Evolutionary conservation across 768 basidiomycete genomes (phyloP).

Genomic region (Tulasnella sp.): DNA sequence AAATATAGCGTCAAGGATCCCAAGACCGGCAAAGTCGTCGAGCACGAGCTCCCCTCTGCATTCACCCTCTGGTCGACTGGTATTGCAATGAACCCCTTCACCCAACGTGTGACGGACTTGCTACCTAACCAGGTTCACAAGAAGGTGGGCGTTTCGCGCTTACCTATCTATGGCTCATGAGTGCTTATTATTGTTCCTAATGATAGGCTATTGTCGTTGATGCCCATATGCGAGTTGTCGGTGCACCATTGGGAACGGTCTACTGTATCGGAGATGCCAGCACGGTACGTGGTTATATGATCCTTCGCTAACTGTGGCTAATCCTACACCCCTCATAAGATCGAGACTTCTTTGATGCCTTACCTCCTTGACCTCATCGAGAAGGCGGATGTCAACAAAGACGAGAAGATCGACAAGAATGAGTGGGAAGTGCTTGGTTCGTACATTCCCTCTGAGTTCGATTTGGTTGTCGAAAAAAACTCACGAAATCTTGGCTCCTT

Average conservation of each 20-base stretch:
- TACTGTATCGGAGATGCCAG: constrained; percentile 95
- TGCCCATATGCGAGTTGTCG: constrained; percentile 81
- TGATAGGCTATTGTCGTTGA: constrained; percentile 86
- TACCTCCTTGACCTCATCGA: constrained; percentile 88
- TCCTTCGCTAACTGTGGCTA: background rate
- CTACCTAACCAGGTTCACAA: constrained; percentile 57
- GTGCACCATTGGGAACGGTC: constrained; percentile 79
- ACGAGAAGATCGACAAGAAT: constrained; percentile 80
- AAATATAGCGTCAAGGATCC: constrained; percentile 64
- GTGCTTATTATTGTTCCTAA: background rate
- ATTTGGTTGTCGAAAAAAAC: too few species aligned
- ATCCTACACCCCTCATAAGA: constrained; percentile 42
- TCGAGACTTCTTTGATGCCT: constrained; percentile 82
- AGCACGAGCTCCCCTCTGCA: constrained; percentile 68
- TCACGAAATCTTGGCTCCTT: background rate
- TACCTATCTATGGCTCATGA: background rate
- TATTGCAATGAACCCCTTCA: constrained; percentile 95
- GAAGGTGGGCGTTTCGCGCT: constrained; percentile 35
- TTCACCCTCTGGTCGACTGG: constrained; percentile 95
- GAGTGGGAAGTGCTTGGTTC: constrained; percentile 88
- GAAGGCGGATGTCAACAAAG: constrained; percentile 79
- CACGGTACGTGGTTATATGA: constrained; percentile 52
- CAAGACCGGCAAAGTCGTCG: constrained; percentile 53
- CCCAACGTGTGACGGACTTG: constrained; percentile 64
- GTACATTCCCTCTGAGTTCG: constrained; percentile 24